Base-by-base conservation (phyloP, 2,329 filamentous ascomycete genomes). In the Colletotrichum sp. region DNA sequence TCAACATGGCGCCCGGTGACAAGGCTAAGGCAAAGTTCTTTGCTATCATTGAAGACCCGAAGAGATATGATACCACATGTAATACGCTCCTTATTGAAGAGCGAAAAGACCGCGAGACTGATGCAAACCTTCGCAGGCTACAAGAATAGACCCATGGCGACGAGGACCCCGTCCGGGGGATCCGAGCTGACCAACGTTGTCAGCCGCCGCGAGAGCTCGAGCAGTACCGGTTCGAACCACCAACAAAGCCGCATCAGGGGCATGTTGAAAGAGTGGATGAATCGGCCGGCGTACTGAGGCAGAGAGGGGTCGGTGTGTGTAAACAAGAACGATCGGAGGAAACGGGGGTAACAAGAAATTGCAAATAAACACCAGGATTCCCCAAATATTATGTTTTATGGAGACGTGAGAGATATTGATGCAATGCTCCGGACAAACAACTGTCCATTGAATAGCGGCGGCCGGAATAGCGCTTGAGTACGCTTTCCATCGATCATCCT, bases 21-120 rank as follows among this genome's bases (percentile, higher is more conserved):
- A 76, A 66, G 21, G 73, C 73, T 2, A 72, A 76, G 39, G 73
- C 73, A 26, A 76, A 69, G 65, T 76, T 76, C 44, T 73, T 64
- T n/a, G 73, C 73, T 8, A 36, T 76, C 3, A 62, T 76, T 16
- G 73, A 76, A 18, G 70, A 76, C 30, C 73, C 73, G 13, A 62
- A 67, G 59, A 62, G 73, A 68, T 68, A 73, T 21, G 73, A 73
- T n/a, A 65, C 73, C 5, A 68, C 73, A 5, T 71, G 68, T 71
- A 36, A 65, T 5, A 52, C 10, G 26, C 34, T 62, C 5, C 18
- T 4, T 3, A n/a, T 8, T 9, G 13, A 13, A 7, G n/a, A 52
- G 44, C 8, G 10, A 13, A 15, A 5, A 8, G 13, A 15, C 4
- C 13, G 1, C 16, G 4, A 12, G 10, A 28, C 26, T 18, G 28